These are phyloP conservation scores for Knufia petricola DNA, from an alignment of 2,329 filamentous ascomycete species.

Conservation along the genomic window DNA sequence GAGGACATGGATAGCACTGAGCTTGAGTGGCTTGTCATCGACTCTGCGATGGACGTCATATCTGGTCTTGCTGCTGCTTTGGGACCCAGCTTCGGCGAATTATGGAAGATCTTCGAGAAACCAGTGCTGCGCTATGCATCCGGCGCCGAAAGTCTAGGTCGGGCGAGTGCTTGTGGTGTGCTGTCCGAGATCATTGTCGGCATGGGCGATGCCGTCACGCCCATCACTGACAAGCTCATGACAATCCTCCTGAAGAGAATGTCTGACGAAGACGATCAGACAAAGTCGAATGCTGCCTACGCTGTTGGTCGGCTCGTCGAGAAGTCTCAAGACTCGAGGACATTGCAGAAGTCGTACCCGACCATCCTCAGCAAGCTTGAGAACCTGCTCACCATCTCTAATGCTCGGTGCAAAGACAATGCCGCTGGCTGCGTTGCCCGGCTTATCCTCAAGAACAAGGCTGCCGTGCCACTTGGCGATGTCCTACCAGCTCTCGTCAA, in stretches of 20 bases:
- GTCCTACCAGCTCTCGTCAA: conserved; percentile 72
- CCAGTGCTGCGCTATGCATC: conserved; percentile 78
- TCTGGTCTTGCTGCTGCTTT: conserved; percentile 75
- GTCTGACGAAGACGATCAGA: conserved; percentile 78
- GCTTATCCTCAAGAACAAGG: conserved; percentile 84
- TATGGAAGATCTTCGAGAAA: conserved; percentile 96
- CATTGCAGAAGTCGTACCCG: conserved; percentile 64
- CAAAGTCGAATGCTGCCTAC: conserved; percentile 91
- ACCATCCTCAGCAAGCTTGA: conserved; percentile 78
- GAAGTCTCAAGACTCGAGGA: conserved; percentile 64
- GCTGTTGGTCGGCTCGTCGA: conserved; percentile 76
- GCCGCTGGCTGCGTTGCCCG: conserved; percentile 82
- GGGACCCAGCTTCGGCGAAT: conserved; percentile 68
- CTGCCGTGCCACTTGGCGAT: conserved; percentile 67
- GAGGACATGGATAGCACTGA: conserved; percentile 73
- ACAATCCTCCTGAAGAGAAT: conserved; percentile 78
- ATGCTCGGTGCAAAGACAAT: conserved; percentile 82
- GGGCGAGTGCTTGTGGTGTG: conserved; percentile 80
- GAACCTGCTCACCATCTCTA: conserved; percentile 65
- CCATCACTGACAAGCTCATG: conserved; percentile 66
- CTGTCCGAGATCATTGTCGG: conserved; percentile 83
- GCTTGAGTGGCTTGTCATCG: conserved; percentile 94
- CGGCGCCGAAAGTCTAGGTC: conserved; percentile 76
- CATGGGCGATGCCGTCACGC: conserved; percentile 72
- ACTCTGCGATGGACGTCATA: conserved; percentile 85